Evolutionary conservation across 2,329 filamentous ascomycete species (phyloP).

Genomic region (Rutstroemia sydowiana): DNA sequence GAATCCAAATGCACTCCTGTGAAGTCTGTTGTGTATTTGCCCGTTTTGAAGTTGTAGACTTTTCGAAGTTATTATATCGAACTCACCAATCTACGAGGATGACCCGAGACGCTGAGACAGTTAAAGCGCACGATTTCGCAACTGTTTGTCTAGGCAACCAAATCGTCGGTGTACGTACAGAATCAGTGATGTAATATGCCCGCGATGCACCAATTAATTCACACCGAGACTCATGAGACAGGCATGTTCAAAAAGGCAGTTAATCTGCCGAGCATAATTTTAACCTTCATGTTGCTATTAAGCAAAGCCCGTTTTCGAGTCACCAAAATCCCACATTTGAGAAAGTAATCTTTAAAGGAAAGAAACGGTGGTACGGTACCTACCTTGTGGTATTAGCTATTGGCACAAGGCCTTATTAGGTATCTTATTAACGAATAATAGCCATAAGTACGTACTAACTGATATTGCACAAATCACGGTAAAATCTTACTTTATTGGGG

Average conservation of each 20-base stretch:
- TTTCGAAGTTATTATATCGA: background rate
- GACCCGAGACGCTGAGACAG: conserved; percentile 1
- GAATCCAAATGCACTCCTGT: too few species aligned
- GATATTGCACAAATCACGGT: too few species aligned
- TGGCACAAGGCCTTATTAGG: too few species aligned
- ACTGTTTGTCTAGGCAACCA: conserved; percentile 8
- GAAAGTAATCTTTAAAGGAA: too few species aligned
- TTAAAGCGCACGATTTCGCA: conserved; percentile 1
- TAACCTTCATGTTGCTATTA: background rate
- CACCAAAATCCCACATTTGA: too few species aligned
- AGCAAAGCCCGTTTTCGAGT: too few species aligned
- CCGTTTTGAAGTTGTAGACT: background rate
- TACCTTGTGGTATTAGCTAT: too few species aligned
- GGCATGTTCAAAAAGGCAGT: background rate
- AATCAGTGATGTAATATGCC: background rate
- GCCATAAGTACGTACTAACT: too few species aligned
- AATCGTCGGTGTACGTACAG: conserved; percentile 2
- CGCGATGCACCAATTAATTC: background rate
- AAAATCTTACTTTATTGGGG: too few species aligned
- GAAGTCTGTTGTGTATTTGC: background rate
- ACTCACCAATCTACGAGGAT: background rate
- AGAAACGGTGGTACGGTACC: too few species aligned
- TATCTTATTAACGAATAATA: too few species aligned
- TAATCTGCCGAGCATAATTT: background rate
- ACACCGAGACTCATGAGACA: background rate